These are phyloP conservation scores for Exophiala viscosa DNA, from an alignment of 2,329 filamentous ascomycete genomes.

Conservation along the genomic window DNA sequence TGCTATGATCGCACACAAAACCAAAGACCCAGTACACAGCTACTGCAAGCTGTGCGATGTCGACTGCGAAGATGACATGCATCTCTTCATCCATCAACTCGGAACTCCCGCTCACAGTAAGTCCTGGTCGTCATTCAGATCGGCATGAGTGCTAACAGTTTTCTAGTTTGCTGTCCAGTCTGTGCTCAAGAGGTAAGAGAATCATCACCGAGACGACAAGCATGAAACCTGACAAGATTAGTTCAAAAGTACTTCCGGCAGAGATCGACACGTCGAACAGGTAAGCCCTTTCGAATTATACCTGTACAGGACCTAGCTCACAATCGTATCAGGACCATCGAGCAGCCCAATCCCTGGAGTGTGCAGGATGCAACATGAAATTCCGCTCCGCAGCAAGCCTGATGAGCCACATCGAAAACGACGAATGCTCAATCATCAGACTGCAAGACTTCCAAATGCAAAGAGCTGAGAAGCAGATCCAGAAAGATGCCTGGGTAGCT, in stretches of 20 bases:
- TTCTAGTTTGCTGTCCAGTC: slow-evolving; percentile 49
- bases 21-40: slow-evolving; percentile 36
- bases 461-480: slow-evolving; percentile 49
- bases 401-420: slow-evolving; percentile 54
- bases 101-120: slow-evolving; percentile 42
- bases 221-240: slow-evolving; percentile 6
- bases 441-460: slow-evolving; percentile 45
- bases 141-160: slow-evolving; percentile 1
- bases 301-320: neutral
- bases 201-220: neutral
- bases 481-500: slow-evolving; percentile 34
- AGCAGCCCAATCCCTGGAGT: slow-evolving; percentile 49
- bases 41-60: slow-evolving; percentile 42
- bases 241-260: slow-evolving; percentile 52
- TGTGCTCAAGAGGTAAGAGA: slow-evolving; percentile 47
- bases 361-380: slow-evolving; percentile 43
- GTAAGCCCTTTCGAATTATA: slow-evolving; percentile 36
- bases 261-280: slow-evolving; percentile 50
- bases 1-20: slow-evolving; percentile 53
- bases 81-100: slow-evolving; percentile 49
- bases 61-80: slow-evolving; percentile 46
- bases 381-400: slow-evolving; percentile 50
- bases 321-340: slow-evolving; percentile 33
- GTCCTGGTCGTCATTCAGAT: neutral
- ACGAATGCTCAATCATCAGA: slow-evolving; percentile 46